Base-by-base conservation (phyloP, 208 protist species). In the Acanthamoeba polyphaga region DNA sequence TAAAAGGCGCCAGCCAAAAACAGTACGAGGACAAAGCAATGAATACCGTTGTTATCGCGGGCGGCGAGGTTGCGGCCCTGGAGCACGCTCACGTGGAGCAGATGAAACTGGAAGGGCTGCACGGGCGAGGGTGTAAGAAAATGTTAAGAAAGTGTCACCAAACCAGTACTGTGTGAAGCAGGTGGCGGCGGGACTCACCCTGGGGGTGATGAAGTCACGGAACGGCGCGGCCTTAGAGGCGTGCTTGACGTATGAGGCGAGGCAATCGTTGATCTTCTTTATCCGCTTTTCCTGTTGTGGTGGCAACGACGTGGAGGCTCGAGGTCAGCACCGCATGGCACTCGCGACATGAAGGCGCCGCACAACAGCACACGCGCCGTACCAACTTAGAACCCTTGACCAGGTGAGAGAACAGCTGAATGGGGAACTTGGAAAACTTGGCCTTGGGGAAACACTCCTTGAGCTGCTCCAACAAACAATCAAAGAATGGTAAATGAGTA, bases 361-460 rank as follows among this genome's bases (percentile, higher is more conserved):
- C 29, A 72, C 22, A 34, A 38, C 15, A 34, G 12, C 24, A 34
- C 66, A 22, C 24, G 62, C 62, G 22, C 15, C 62, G 13, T 80
- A 80, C 72, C 72, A 80, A 22, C 34, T 80, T 80, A 12, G 72
- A 49, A 13, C 72, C 72, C 38, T 80, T 80, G 9, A 80, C 72
- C 24, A 80, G 13, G 72, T 80, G 72, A 19, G 72, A 3, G 34
- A 80, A 80, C 19, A 9, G 8, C 46, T 60, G 74, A 1, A 3
- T 62, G 46, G 78, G 78, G 78, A 85, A 85, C 46, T 85, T 85
- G 78, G 24, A 13, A 9, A 85, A 32, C 49, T 85, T 85, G 78
- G 49, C 78, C 49, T 85, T 85, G 27, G 78, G 78, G 13, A 51
- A 85, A 22, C 78, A 38, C 24, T 85, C 46, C 46, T 60, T 51